phyloP scores from a whole-genome alignment of 306 rosid genomes.

The Myrica gale region DNA sequence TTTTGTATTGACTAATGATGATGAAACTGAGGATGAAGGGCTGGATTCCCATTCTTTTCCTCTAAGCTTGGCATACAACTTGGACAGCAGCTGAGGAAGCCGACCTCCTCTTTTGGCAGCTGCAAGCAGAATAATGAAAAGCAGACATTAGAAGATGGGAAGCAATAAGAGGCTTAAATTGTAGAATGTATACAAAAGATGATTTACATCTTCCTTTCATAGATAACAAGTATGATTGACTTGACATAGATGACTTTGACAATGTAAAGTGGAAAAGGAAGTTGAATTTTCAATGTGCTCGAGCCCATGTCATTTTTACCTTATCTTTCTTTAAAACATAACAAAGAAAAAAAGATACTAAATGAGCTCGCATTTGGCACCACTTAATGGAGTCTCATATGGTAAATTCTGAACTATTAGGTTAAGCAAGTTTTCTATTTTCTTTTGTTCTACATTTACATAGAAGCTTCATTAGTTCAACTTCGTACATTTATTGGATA shows the following conservation, averaged over 20 bases:
- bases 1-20: constrained; percentile 50
- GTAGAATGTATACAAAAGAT: neutral
- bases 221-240: neutral
- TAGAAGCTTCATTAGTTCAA: neutral
- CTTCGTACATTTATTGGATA: neutral
- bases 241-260: neutral
- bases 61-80: constrained; percentile 52
- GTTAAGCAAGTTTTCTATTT: neutral
- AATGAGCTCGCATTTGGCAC: neutral
- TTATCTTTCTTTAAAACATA: neutral
- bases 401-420: neutral
- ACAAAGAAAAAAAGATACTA: neutral
- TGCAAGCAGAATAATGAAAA: constrained; percentile 34
- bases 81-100: constrained; percentile 38
- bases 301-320: neutral
- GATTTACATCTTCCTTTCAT: neutral
- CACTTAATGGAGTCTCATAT: neutral
- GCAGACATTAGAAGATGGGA: constrained; percentile 20
- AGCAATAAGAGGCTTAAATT: constrained; percentile 4
- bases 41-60: constrained; percentile 49
- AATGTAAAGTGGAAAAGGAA: neutral
- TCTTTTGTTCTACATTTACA: neutral
- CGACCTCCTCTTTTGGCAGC: constrained; percentile 41
- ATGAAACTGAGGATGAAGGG: constrained; percentile 34
- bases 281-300: neutral